Evolutionary conservation across 2,329 filamentous ascomycete species (phyloP).

Genomic region (Botrytis cinerea): DNA sequence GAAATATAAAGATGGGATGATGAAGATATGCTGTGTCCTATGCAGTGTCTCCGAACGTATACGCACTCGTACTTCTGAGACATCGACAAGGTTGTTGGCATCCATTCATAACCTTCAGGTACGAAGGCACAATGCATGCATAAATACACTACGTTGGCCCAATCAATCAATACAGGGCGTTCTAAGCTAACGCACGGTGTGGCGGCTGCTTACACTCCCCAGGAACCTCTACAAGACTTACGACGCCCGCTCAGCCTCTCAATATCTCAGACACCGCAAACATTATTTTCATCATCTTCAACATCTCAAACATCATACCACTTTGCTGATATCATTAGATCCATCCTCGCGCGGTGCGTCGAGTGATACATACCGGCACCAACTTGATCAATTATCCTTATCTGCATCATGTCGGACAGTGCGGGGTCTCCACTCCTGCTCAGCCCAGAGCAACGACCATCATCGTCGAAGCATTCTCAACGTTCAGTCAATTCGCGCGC

Average conservation of each 20-base stretch:
- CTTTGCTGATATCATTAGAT: conserved; percentile 4
- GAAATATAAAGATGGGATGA: not conserved
- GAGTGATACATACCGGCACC: conserved; percentile 18
- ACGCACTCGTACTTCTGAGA: not conserved
- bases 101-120: not conserved
- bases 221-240: conserved; percentile 6
- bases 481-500: not conserved
- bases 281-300: not conserved
- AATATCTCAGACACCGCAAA: not conserved
- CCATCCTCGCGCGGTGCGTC: conserved; percentile 24
- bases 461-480: conserved; percentile 21
- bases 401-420: conserved; percentile 18
- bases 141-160: conserved; percentile 11
- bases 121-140: conserved; percentile 2
- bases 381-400: conserved; percentile 3
- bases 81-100: conserved; percentile 1
- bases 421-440: conserved; percentile 23
- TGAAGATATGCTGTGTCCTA: conserved; percentile 8
- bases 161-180: not conserved
- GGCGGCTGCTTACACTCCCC: conserved; percentile 12
- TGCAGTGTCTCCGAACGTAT: not conserved
- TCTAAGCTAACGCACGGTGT: conserved; percentile 4
- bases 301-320: not conserved
- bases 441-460: conserved; percentile 21
- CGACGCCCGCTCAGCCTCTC: not conserved